Percentiles rank a stretch among this genome's conserved stretches.
phyloP scores from a whole-genome alignment of 2,329 filamentous ascomycete genomes.

The Trichoderma oligosporum region DNA sequence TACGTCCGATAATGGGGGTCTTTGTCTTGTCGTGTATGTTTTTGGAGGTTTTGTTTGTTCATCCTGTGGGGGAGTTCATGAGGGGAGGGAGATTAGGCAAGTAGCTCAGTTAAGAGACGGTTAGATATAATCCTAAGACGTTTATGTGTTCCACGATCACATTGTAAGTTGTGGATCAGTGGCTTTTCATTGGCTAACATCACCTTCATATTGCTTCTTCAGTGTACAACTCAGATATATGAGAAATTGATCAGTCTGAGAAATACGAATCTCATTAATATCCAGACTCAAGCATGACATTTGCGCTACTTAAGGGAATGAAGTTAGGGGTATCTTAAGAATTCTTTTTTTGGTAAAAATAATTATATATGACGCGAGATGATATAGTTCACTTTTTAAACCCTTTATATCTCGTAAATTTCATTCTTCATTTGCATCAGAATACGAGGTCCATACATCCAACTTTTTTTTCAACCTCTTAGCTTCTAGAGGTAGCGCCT shows the following conservation, averaged over 20 bases:
- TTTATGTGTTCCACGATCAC: no score
- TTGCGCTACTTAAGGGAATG: no score
- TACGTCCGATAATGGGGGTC: background rate
- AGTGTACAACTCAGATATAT: no score
- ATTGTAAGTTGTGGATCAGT: no score
- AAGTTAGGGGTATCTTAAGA: slow-evolving; percentile 11
- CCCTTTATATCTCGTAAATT: background rate
- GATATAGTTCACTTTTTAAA: background rate
- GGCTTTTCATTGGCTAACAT: no score
- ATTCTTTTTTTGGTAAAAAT: background rate
- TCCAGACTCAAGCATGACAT: no score
- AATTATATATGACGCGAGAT: slow-evolving; percentile 6
- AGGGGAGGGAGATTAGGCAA: background rate
- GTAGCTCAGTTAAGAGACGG: background rate
- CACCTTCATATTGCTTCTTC: no score
- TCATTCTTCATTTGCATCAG: background rate
- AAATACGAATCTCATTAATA: no score
- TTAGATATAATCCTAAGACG: background rate
- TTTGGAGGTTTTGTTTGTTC: background rate
- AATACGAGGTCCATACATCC: background rate
- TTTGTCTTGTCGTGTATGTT: background rate
- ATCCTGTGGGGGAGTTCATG: no score
- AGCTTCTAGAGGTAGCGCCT: background rate
- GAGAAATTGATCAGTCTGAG: no score
- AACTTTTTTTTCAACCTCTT: background rate